Base-by-base conservation (phyloP, 2,329 filamentous ascomycete species). In the Aspergillus phoenicis region DNA sequence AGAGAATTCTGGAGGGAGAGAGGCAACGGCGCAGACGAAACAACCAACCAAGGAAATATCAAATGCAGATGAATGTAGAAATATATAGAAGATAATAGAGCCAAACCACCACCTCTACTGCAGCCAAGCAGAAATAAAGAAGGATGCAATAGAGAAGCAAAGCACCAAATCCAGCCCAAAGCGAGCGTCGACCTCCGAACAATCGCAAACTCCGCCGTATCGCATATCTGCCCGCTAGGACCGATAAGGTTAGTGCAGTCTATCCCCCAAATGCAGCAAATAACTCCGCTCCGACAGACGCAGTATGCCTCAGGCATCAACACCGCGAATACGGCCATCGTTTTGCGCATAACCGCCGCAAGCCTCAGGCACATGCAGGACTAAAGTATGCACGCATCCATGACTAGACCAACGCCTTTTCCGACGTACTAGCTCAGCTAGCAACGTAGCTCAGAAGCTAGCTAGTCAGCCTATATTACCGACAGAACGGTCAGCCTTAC, bases 171-270 rank as follows among this genome's bases (percentile, higher is more conserved):
- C 10, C 8, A 30, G 28, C 28, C 28, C 28, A 30, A 30, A 30
- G 28, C 10, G 8, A 30, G 28, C 28, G 45, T 24, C 22, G 45
- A 49, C 24, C 47, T 49, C 47, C 47, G 47, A 49, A 49, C 24
- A 49, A 30, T 30, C 45, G 45, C 45, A 49, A 49, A 30, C 47
- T 49, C 47, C 24, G 47, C 45, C 45, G 45, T 48, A 48, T 49
- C 47, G 47, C 24, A 49, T 17, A 26, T 28, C 28, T 49, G 13
- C 24, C 47, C 5, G 26, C 47, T 49, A 49, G 47, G 8, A 11
- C 47, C 13, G 15, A 28, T 49, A 8, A 15, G 26, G 26, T 17
- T 49, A 30, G 47, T 13, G 33, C 11, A 36, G 10, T 11, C 3
- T 8, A 28, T n/a, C 2, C n/a, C 24, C 13, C 15, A 15, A 11